Conservation (phyloP, 139 green algal genomes). For the Chlorella sp. region DNA sequence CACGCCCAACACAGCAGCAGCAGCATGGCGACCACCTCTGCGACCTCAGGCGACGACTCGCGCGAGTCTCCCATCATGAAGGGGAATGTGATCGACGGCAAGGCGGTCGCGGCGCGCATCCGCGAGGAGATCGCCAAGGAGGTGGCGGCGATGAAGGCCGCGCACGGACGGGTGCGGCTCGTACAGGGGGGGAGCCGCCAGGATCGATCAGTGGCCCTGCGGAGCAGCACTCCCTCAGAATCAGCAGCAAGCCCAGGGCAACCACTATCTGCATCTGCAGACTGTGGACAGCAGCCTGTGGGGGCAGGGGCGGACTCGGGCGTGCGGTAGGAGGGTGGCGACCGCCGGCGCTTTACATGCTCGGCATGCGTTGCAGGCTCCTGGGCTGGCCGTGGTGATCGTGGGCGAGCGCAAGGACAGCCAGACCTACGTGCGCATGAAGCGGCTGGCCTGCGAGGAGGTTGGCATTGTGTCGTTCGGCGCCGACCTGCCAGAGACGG, state of each 20-base stretch:
- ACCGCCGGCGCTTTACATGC: too few relatives aligned
- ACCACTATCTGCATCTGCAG: not conserved
- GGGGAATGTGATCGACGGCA: conserved; percentile 78
- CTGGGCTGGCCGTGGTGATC: conserved; percentile 93
- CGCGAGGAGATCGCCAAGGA: conserved; percentile 61
- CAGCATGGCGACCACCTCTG: too few relatives aligned
- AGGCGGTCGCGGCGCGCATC: conserved; percentile 70
- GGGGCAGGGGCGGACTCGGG: not conserved
- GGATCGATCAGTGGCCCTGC: not conserved
- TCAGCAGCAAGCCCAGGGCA: not conserved
- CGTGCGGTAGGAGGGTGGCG: too few relatives aligned
- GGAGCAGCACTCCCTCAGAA: not conserved
- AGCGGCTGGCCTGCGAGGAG: conserved; percentile 82
- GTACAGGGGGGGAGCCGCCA: too few relatives aligned
- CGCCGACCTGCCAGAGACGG: conserved; percentile 77
- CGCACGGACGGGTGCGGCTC: conserved; percentile 57
- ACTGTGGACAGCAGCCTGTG: not conserved
- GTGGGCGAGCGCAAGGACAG: conserved; percentile 94
- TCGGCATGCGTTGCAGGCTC: conserved; percentile 51
- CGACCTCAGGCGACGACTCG: too few relatives aligned
- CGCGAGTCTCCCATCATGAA: conserved; percentile 26
- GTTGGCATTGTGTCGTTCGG: conserved; percentile 82
- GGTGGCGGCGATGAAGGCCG: conserved; percentile 48
- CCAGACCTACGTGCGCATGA: conserved; percentile 96
- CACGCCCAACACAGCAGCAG: too few relatives aligned